Base-by-base conservation (phyloP, 2,329 filamentous ascomycete genomes). In the Dactylellina sp. region DNA sequence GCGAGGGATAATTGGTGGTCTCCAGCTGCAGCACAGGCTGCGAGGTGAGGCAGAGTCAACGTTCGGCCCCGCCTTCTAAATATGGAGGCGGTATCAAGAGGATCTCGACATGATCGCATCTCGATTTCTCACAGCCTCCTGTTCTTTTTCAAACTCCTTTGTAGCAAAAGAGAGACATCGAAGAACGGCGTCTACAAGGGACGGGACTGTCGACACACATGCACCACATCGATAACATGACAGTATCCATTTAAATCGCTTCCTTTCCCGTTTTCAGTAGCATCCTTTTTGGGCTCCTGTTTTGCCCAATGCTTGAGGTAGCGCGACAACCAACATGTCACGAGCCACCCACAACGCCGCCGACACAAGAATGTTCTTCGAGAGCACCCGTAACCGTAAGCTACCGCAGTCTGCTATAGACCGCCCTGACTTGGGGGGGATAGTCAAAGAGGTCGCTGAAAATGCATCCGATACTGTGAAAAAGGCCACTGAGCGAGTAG, bases 381-480 rank as follows among this genome's bases (percentile, higher is more conserved):
- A n/a, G n/a, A n/a, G n/a, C n/a, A n/a, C n/a, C 56, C 56, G 56
- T n/a, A 60, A 60, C 39, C 56, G 56, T 60, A 60, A 60, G 56
- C 56, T 49, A 25, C 39, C 55, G 32, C 55, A 37, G 39, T 46
- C 55, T 35, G n/a, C 55, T 35, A 20, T 16, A 49, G 25, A 49
- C 42, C 56, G 39, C 28, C 22, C 42, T 14, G 39, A n/a, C 6
- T 20, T 49, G 25, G 28, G 18, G 11, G 42, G 22, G 11, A 37
- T 44, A n/a, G 6, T 49, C 40, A 28, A 60, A 9, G 49, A 60
- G 39, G 28, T 20, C 14, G 25, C 42, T 49, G 56, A 60, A 47
- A 60, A 60, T n/a, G 49, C 42, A 49, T 49, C 42, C 7, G 16
- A 49, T 42, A 28, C 42, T 14, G 42, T 60, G n/a, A 11, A 37